Evolutionary conservation across 2,329 filamentous ascomycete genomes (phyloP).

Genomic region (Aspergillus sp.): DNA sequence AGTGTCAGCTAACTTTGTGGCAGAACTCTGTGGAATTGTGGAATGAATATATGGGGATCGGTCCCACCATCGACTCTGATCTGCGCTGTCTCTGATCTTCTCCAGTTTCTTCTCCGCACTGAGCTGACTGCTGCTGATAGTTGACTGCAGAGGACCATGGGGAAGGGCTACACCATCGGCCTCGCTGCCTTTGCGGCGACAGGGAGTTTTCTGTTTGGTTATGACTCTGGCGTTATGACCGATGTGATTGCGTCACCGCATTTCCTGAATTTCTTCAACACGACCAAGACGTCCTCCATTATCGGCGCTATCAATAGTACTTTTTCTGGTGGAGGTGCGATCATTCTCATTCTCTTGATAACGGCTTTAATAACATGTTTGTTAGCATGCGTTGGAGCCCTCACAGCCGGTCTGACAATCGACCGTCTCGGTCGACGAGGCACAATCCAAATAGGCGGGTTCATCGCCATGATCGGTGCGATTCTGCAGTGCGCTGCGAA

Average conservation of each 20-base stretch:
- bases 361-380: constrained; percentile 28
- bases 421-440: constrained; percentile 60
- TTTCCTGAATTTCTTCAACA: constrained; percentile 60
- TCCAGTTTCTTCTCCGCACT: too few species aligned
- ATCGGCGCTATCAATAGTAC: constrained; percentile 65
- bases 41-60: too few species aligned
- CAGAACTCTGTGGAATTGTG: too few species aligned
- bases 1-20: too few species aligned
- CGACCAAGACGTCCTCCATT: constrained; percentile 49
- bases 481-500: constrained; percentile 59
- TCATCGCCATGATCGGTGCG: constrained; percentile 59
- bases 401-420: constrained; percentile 58
- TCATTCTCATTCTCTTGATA: neutral
- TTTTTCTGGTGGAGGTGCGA: constrained; percentile 56
- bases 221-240: constrained; percentile 38
- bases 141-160: constrained; percentile 28
- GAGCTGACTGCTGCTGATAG: too few species aligned
- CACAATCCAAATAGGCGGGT: constrained; percentile 60
- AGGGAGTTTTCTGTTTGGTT: constrained; percentile 44
- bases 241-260: constrained; percentile 56
- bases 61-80: too few species aligned
- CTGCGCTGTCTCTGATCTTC: too few species aligned
- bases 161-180: constrained; percentile 40
- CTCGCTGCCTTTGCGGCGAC: constrained; percentile 45
- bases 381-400: constrained; percentile 44